Base-by-base conservation (phyloP, 1,139 yeast genomes). In the Blastobotrys indianensis region DNA sequence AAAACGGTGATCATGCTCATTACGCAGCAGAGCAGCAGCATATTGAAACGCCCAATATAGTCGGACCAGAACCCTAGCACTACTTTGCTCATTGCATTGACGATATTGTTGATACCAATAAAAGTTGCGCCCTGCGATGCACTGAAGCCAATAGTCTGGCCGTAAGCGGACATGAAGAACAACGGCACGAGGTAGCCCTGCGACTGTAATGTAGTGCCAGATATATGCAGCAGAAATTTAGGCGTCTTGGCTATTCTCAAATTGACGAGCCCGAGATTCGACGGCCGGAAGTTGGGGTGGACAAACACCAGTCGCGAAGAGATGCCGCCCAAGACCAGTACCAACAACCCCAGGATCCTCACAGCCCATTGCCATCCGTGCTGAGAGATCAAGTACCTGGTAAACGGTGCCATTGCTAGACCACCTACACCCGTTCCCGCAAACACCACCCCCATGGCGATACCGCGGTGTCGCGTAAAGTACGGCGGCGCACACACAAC, bases 351-450 rank as follows among this genome's bases (percentile, higher is more conserved):
- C 30, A 69, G 58, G 8, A 55, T 55, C 34, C 75, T 53, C 40
- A 71, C 51, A n/a, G 70, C 58, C 73, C 74, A 69, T 45, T 59
- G 51, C 72, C 73, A 71, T 1, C 72, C 73, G 8, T 69, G 50
- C 2, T 50, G 32, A 2, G 62, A 51, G 35, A 70, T 55, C 28
- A 71, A 57, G 15, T 48, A 56, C 30, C 69, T 54, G 1, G 68
- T 58, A 4, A 69, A 46, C 5, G 70, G 65, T 1, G 74, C 74
- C 55, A 70, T 53, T 0, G 62, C 64, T 37, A 72, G 57, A 2
- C 72, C 75, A 3, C 76, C 76, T 39, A 70, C 54, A 4, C 75
- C 75, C 0, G 74, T 65, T 1, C 76, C 76, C 9, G 72, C 58
- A 47, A 71, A 70, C 4, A 71, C 54, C 12, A 69, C 45, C 1